These are phyloP conservation scores for Dittrichia graveolens DNA, from an alignment of 129 eudicot genomes.

Conservation along the genomic window DNA sequence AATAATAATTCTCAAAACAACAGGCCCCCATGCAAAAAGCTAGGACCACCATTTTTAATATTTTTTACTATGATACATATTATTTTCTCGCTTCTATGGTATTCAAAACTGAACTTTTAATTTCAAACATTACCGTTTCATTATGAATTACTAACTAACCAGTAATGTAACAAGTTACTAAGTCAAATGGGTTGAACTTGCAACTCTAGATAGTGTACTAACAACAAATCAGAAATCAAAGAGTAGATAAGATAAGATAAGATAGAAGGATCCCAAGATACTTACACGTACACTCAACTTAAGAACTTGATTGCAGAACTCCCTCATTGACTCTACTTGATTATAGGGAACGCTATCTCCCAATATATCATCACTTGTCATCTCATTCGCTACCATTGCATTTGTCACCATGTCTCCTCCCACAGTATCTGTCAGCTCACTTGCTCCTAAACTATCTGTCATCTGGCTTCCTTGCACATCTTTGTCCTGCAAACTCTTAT, in stretches of 20 bases:
- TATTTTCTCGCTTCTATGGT: conserved; percentile 1
- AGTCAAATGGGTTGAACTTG: conserved; percentile 4
- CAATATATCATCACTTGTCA: conserved; percentile 66
- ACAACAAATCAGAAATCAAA: not conserved
- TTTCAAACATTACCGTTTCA: not conserved
- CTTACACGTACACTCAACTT: conserved; percentile 45
- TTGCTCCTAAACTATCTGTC: conserved; percentile 19
- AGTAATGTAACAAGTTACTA: not conserved
- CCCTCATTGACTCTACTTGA: conserved; percentile 49
- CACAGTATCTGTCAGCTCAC: conserved; percentile 29
- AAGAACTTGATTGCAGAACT: conserved; percentile 53
- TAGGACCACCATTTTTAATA: not conserved
- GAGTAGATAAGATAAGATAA: conserved; percentile 3
- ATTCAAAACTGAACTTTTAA: not conserved
- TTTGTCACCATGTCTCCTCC: conserved; percentile 28
- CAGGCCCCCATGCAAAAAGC: not conserved
- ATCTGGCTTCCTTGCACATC: conserved; percentile 31
- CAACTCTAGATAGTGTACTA: conserved; percentile 10
- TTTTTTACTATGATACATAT: conserved; percentile 7
- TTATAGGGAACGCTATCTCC: conserved; percentile 55
- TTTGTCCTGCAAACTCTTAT: conserved; percentile 44
- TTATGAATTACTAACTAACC: conserved; percentile 1
- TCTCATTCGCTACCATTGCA: conserved; percentile 18
- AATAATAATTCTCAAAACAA: not conserved
- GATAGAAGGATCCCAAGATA: conserved; percentile 9